These are phyloP conservation scores for Salix dunnii DNA, from an alignment of 345 rosid genomes.

Conservation along the genomic window DNA sequence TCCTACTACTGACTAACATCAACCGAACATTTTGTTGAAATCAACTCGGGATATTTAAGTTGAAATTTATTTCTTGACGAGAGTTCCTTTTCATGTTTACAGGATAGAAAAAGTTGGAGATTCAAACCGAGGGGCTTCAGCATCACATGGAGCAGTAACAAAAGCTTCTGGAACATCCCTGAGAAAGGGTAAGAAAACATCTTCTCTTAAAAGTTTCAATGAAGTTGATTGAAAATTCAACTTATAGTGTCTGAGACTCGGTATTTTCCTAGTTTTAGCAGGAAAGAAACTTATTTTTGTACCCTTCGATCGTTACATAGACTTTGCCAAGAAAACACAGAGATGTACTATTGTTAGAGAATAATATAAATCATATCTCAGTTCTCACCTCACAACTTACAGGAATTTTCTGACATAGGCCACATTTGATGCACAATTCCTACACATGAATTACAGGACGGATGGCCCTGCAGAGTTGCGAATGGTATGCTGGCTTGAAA, in stretches of 20 bases:
- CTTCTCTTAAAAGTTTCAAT: too few species aligned
- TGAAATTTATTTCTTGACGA: neutral
- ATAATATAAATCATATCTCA: too few species aligned
- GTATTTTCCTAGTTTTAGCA: neutral
- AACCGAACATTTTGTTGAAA: neutral
- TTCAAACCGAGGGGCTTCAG: neutral
- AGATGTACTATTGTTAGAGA: neutral
- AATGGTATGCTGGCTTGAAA: constrained; percentile 56
- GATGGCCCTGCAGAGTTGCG: constrained; percentile 30
- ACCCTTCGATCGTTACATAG: neutral
- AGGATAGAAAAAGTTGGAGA: neutral
- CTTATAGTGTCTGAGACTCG: too few species aligned
- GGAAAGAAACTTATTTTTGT: neutral
- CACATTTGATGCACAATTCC: neutral
- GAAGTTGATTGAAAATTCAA: too few species aligned
- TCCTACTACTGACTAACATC: neutral
- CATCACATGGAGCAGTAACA: neutral
- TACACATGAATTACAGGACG: neutral
- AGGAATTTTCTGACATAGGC: neutral
- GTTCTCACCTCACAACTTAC: too few species aligned
- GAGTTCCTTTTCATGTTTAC: neutral
- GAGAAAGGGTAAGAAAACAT: neutral
- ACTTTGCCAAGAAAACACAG: neutral
- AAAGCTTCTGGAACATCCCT: neutral
- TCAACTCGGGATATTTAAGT: too few species aligned